Percentiles rank a stretch among this genome's conserved stretches.
phyloP scores from a whole-genome alignment of 371 early-diverging fungal species.

The Zychaea mexicana region DNA sequence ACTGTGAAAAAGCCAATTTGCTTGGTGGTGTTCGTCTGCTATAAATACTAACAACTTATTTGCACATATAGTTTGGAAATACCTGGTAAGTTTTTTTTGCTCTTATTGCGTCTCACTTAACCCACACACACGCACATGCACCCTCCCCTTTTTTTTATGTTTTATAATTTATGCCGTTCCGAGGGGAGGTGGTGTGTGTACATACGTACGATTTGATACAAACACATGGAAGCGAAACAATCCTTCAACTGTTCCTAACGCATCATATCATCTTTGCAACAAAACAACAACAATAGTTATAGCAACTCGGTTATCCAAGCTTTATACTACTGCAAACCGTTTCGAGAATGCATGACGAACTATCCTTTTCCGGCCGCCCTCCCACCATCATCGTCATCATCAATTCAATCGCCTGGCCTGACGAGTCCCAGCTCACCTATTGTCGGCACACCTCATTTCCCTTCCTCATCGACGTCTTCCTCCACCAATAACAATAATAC shows the following conservation, averaged over 20 bases:
- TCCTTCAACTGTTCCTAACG: too few relatives aligned
- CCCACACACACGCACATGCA: background rate
- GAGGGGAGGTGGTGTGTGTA: too few relatives aligned
- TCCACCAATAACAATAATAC: conserved; percentile 11
- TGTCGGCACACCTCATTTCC: conserved; percentile 16
- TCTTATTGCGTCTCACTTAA: background rate
- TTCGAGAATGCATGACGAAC: conserved; percentile 88
- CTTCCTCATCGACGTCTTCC: conserved; percentile 29
- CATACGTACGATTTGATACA: too few relatives aligned
- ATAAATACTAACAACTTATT: too few relatives aligned
- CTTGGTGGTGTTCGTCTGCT: too few relatives aligned
- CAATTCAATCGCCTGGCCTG: conserved; percentile 29
- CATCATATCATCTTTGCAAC: too few relatives aligned
- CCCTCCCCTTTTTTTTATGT: too few relatives aligned
- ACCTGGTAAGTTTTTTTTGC: conserved; percentile 66
- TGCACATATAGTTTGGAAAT: conserved; percentile 78
- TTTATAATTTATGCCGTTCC: too few relatives aligned
- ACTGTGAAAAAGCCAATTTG: background rate
- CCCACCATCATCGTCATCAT: conserved; percentile 10
- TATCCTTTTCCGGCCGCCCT: conserved; percentile 52
- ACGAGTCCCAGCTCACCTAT: conserved; percentile 16
- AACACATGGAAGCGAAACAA: background rate
- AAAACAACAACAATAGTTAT: too few relatives aligned
- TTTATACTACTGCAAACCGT: conserved; percentile 93
- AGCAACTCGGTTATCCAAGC: conserved; percentile 96